Percentiles rank a stretch among this genome's conserved stretches.
phyloP scores from a whole-genome alignment of 805 yeast species.

The Candida incommunis region DNA sequence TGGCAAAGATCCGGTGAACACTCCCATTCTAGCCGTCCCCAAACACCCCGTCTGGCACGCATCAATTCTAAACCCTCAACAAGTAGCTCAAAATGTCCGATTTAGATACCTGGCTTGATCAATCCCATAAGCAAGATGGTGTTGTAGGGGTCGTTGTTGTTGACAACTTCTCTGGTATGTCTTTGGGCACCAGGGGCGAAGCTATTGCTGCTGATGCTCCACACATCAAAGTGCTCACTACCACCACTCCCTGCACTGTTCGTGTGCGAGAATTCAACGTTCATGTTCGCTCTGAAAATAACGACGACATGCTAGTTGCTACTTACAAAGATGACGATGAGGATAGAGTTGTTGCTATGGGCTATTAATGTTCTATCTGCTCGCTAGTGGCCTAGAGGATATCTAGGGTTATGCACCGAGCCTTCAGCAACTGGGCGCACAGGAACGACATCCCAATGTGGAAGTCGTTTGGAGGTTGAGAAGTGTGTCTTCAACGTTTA shows the following conservation, averaged over 20 bases:
- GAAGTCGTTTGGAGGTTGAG: too few species aligned
- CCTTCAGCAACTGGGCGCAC: too few species aligned
- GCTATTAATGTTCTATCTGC: too few species aligned
- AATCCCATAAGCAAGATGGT: neutral
- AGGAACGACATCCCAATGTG: too few species aligned
- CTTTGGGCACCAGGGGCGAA: neutral
- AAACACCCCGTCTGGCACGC: too few species aligned
- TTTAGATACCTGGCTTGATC: neutral
- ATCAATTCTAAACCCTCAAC: too few species aligned
- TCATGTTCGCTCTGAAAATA: neutral
- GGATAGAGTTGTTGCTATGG: neutral
- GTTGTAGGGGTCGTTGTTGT: neutral
- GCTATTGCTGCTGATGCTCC: slow-evolving; percentile 1
- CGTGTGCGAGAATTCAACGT: neutral
- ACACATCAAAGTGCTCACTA: neutral
- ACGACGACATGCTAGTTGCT: neutral
- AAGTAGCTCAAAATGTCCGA: too few species aligned
- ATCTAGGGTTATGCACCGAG: too few species aligned
- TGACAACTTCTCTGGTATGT: slow-evolving; percentile 1
- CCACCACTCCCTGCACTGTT: neutral
- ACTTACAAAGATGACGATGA: neutral
- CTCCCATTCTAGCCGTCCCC: too few species aligned
- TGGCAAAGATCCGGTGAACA: too few species aligned
- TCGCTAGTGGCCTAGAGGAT: too few species aligned
- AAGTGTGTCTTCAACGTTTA: too few species aligned